These are phyloP conservation scores for Suillus variegatus DNA, from an alignment of 768 basidiomycete genomes.

Conservation along the genomic window DNA sequence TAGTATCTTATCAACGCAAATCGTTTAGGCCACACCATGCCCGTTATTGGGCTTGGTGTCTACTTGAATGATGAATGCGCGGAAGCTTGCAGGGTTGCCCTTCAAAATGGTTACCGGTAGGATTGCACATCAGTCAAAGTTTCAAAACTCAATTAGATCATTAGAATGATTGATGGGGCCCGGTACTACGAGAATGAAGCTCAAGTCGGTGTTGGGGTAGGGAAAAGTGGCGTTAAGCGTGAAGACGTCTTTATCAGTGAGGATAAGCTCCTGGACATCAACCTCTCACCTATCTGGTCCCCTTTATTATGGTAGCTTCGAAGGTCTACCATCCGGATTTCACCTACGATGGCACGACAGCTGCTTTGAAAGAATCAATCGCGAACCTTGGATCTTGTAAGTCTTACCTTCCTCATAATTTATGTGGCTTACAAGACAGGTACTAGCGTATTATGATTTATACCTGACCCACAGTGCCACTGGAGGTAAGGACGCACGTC, in stretches of 20 bases:
- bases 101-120: constrained; percentile 14
- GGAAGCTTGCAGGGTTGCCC: constrained; percentile 12
- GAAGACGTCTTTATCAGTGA: constrained; percentile 64
- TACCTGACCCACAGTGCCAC: constrained; percentile 71
- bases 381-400: constrained; percentile 50
- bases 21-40: constrained; percentile 15
- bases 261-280: background rate
- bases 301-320: background rate
- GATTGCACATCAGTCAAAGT: background rate
- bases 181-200: constrained; percentile 62
- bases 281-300: background rate
- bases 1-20: background rate
- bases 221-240: constrained; percentile 50
- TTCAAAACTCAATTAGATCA: constrained; percentile 4
- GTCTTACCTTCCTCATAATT: constrained; percentile 14
- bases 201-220: constrained; percentile 52
- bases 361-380: constrained; percentile 58
- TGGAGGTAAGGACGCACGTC: constrained; percentile 55
- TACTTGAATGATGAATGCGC: constrained; percentile 12
- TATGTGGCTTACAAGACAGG: constrained; percentile 8
- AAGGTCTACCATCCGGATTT: constrained; percentile 8
- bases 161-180: constrained; percentile 54
- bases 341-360: constrained; percentile 51
- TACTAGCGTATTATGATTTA: constrained; percentile 58
- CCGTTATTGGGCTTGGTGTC: constrained; percentile 17